These are phyloP conservation scores for Stereocaulon alpinum DNA, from an alignment of 495 filamentous ascomycete species.

Conservation along the genomic window DNA sequence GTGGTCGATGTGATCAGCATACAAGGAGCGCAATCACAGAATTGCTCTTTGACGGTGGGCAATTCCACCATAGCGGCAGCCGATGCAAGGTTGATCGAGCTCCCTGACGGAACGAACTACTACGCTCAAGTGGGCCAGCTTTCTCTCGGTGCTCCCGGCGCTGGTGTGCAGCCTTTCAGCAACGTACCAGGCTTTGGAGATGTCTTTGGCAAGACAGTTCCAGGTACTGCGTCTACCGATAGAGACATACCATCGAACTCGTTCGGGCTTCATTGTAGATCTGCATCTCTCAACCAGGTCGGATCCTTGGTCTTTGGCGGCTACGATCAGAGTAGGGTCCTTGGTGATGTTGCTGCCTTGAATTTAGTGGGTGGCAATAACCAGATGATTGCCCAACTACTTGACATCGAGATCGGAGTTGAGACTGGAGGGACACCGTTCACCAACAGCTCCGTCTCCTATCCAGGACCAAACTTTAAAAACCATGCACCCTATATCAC, in stretches of 20 bases:
- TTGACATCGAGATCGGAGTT: conserved; percentile 36
- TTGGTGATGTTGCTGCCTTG: conserved; percentile 20
- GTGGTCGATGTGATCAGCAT: conserved; percentile 8
- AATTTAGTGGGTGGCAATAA: neutral
- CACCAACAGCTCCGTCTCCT: conserved; percentile 4
- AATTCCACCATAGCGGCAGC: conserved; percentile 5
- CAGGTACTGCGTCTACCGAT: neutral
- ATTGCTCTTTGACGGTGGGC: neutral
- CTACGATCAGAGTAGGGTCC: conserved; percentile 38
- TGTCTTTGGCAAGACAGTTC: conserved; percentile 2
- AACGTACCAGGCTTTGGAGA: neutral
- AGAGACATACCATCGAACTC: conserved; percentile 36
- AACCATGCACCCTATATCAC: neutral
- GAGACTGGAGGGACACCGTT: conserved; percentile 37
- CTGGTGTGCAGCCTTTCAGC: neutral
- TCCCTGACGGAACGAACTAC: conserved; percentile 11
- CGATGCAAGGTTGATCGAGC: neutral
- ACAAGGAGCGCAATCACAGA: neutral
- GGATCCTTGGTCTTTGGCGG: conserved; percentile 42
- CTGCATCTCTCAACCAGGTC: conserved; percentile 29
- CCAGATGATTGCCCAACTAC: conserved; percentile 23
- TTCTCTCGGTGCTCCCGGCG: conserved; percentile 8
- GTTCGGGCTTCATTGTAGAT: conserved; percentile 46
- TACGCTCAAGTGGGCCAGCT: conserved; percentile 10
- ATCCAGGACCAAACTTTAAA: neutral